Conservation (phyloP, 805 yeast genomes). For the Pichia heedii region DNA sequence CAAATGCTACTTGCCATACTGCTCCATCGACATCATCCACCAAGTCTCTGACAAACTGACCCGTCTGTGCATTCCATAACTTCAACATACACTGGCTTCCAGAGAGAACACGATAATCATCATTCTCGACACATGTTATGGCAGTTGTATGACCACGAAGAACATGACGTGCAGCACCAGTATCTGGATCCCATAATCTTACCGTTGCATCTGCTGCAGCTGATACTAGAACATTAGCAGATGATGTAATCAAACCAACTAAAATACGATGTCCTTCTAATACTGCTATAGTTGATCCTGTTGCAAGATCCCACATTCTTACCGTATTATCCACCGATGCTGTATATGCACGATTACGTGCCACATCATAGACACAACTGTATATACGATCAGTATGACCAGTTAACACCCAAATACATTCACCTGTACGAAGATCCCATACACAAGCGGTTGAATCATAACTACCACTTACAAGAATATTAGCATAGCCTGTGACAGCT, state of each 20-base stretch:
- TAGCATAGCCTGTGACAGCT: conserved; percentile 79
- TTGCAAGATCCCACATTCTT: conserved; percentile 79
- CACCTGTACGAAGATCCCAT: conserved; percentile 77
- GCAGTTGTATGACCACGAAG: conserved; percentile 80
- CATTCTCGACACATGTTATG: conserved; percentile 89
- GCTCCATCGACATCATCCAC: conserved; percentile 69
- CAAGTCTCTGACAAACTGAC: conserved; percentile 65
- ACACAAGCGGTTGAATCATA: conserved; percentile 86
- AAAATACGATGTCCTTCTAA: conserved; percentile 83
- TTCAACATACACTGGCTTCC: conserved; percentile 85
- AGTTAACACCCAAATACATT: conserved; percentile 59
- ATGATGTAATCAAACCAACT: conserved; percentile 78
- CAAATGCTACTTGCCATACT: conserved; percentile 92
- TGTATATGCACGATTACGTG: conserved; percentile 72
- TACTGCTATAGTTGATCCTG: conserved; percentile 60
- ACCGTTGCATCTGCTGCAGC: conserved; percentile 95
- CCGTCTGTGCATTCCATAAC: conserved; percentile 78
- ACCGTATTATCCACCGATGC: conserved; percentile 89
- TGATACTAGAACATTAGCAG: conserved; percentile 69
- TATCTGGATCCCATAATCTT: conserved; percentile 85
- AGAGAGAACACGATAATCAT: conserved; percentile 72
- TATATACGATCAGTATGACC: conserved; percentile 89
- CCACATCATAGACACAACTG: conserved; percentile 74
- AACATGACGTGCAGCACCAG: conserved; percentile 55
- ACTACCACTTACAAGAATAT: conserved; percentile 78